A percentile compares a stretch with the other conserved stretches of the same genome.
phyloP scores from a whole-genome alignment of 2,329 filamentous ascomycete species.

The Aspergillus udagawae region DNA sequence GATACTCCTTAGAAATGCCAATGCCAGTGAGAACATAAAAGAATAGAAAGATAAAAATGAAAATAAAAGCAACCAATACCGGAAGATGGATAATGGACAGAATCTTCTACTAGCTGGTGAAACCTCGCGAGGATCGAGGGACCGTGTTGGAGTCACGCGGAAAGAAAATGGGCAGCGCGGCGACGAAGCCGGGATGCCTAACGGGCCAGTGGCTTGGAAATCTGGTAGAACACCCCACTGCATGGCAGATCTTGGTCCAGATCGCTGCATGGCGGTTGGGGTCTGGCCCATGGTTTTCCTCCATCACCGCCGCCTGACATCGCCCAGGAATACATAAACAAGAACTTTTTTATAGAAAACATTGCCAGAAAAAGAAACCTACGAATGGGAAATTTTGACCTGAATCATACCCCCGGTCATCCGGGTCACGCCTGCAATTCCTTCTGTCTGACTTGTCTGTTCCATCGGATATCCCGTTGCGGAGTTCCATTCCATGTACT shows the following conservation, averaged over 20 bases:
- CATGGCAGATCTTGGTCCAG: conserved; percentile 12
- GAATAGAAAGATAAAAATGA: too few species aligned
- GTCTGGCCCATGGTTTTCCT: conserved; percentile 10
- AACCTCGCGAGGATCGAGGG: background rate
- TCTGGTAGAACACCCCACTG: too few species aligned
- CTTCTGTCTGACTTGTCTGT: conserved; percentile 3
- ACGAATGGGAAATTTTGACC: background rate
- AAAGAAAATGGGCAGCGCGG: conserved; percentile 6
- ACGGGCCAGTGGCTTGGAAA: conserved; percentile 1
- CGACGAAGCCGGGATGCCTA: background rate
- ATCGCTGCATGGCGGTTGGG: conserved; percentile 18
- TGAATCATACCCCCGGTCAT: background rate
- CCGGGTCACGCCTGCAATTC: conserved; percentile 6
- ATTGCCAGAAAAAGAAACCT: background rate
- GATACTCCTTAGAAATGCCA: too few species aligned
- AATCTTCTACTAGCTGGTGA: conserved; percentile 3
- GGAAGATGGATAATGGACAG: background rate
- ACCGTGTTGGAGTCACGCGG: conserved; percentile 12
- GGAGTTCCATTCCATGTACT: background rate
- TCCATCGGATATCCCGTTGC: conserved; percentile 1
- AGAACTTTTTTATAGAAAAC: too few species aligned
- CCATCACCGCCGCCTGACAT: conserved; percentile 15
- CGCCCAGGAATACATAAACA: background rate
- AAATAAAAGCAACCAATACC: too few species aligned
- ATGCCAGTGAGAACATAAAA: too few species aligned